Conservation (phyloP, 306 rosid genomes). For the Fragaria ananassa region DNA sequence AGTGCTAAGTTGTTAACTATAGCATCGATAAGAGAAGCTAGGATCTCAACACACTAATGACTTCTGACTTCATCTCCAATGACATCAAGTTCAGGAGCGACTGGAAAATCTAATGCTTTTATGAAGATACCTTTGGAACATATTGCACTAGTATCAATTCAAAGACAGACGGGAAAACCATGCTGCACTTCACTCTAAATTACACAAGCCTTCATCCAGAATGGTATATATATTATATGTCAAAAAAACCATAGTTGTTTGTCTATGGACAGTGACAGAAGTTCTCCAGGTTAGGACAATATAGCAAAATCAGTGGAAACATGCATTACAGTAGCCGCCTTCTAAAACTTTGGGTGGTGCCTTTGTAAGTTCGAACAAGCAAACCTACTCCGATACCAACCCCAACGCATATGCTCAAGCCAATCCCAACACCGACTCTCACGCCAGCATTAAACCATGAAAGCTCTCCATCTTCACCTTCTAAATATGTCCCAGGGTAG, state of each 20-base stretch:
- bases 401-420: constrained; percentile 81
- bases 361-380: constrained; percentile 74
- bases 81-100: background rate
- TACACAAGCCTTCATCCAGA: background rate
- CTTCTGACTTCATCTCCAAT: background rate
- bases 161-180: background rate
- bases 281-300: constrained; percentile 12
- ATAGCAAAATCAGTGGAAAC: background rate
- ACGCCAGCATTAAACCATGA: constrained; percentile 87
- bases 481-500: constrained; percentile 47
- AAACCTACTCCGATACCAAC: constrained; percentile 77
- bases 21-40: background rate
- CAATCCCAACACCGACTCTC: constrained; percentile 75
- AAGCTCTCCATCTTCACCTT: constrained; percentile 76
- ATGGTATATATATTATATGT: background rate
- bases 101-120: background rate
- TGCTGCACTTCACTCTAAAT: background rate
- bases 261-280: constrained; percentile 22
- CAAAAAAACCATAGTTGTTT: constrained; percentile 13
- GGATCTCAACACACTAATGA: background rate
- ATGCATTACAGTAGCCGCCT: constrained; percentile 37
- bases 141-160: background rate
- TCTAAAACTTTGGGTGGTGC: constrained; percentile 59
- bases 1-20: background rate
- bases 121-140: background rate